Percentiles rank a stretch among this genome's conserved stretches.
Conservation (phyloP, 345 rosid genomes). For the Brassica rapa region DNA sequence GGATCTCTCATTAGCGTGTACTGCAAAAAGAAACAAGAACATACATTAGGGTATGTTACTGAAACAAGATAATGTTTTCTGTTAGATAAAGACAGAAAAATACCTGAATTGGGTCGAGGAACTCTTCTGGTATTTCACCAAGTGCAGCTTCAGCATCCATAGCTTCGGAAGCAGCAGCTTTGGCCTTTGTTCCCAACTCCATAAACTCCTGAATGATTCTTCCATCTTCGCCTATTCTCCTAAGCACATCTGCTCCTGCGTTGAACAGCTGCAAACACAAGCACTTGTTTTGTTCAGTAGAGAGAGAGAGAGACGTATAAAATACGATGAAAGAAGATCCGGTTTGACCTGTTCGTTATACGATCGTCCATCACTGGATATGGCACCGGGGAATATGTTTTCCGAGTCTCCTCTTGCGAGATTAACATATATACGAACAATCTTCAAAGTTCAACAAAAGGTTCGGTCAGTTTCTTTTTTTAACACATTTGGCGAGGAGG, state of each 20-base stretch:
- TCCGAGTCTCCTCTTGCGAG: conserved; percentile 80
- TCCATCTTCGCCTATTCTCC: conserved; percentile 76
- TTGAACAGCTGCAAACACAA: conserved; percentile 62
- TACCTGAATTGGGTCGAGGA: conserved; percentile 66
- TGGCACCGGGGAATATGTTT: conserved; percentile 84
- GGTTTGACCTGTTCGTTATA: conserved; percentile 84
- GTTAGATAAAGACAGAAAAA: not conserved
- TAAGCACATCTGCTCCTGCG: conserved; percentile 84
- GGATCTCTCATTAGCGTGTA: conserved; percentile 98
- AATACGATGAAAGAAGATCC: conserved; percentile 11
- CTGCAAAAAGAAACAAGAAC: conserved; percentile 44
- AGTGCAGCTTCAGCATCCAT: conserved; percentile 93
- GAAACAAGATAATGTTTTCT: not conserved
- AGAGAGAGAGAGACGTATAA: not conserved
- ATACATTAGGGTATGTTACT: not conserved
- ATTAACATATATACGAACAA: conserved; percentile 86
- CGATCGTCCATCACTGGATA: conserved; percentile 93
- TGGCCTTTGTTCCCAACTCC: conserved; percentile 77
- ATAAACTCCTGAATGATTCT: conserved; percentile 70
- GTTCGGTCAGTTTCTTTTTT: not conserved
- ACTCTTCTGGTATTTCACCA: conserved; percentile 96
- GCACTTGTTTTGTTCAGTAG: conserved; percentile 20
- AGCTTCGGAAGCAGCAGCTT: conserved; percentile 92
- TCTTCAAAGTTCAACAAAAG: conserved; percentile 53
- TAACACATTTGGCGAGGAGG: conserved; percentile 1